A percentile compares a stretch with the other conserved stretches of the same genome.
phyloP scores from a whole-genome alignment of 352 stramenopile species.

The Phytophthora chlamydospora region DNA sequence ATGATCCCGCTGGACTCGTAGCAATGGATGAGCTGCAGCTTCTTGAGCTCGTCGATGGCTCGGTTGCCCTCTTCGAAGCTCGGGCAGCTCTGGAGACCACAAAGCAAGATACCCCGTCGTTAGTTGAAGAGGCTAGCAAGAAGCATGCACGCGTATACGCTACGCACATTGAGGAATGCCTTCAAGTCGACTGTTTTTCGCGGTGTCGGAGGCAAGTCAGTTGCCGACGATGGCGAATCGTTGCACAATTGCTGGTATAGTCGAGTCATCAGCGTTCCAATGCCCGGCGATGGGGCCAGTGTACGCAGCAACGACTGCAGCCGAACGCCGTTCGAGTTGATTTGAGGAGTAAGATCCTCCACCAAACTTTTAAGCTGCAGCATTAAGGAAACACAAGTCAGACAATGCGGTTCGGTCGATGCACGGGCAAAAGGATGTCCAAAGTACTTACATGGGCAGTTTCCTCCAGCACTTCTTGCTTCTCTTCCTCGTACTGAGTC shows the following conservation, averaged over 20 bases:
- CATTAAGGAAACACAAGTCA: slow-evolving; percentile 10
- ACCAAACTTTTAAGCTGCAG: slow-evolving; percentile 54
- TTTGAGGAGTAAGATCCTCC: slow-evolving; percentile 60
- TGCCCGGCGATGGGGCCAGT: slow-evolving; percentile 58
- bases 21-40: slow-evolving; percentile 81
- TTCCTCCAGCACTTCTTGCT: slow-evolving; percentile 64
- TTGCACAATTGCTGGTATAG: slow-evolving; percentile 72
- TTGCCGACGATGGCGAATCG: slow-evolving; percentile 25
- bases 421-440: neutral
- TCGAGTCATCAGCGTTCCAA: slow-evolving; percentile 77
- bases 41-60: slow-evolving; percentile 80
- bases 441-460: slow-evolving; percentile 50
- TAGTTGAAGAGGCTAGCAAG: slow-evolving; percentile 4
- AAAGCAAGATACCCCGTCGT: slow-evolving; percentile 5
- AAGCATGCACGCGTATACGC: neutral
- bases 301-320: slow-evolving; percentile 72
- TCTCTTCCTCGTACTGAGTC: slow-evolving; percentile 69
- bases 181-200: slow-evolving; percentile 73
- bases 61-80: slow-evolving; percentile 72
- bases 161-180: slow-evolving; percentile 65
- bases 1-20: slow-evolving; percentile 84
- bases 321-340: slow-evolving; percentile 56
- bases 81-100: slow-evolving; percentile 64
- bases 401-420: neutral
- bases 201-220: slow-evolving; percentile 19